Evolutionary conservation across 805 yeast genomes (phyloP), one percentile per base, ranked within the genome.

Genomic region (Candida piceae): DNA sequence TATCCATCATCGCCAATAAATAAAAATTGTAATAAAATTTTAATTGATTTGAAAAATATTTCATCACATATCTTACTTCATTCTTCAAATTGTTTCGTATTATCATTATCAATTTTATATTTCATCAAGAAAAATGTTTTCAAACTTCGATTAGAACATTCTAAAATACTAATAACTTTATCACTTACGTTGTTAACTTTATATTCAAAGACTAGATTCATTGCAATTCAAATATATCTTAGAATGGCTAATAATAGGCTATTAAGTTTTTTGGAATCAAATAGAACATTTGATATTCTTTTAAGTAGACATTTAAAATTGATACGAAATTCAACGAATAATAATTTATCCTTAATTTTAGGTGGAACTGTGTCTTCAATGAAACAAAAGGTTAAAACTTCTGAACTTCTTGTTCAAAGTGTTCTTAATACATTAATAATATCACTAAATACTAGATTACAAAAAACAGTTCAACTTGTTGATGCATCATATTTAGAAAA

Each of bases 31-130:
- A 28, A 39, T 15, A 32, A 32, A 24, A 33, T 44, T 8, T 16
- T 30, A 18, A 31, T 50, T 3, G 40, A 44, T 29, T 32, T 49
- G 27, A 29, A 27, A 17, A 29, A 35, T 3, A 24, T 50, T 3
- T 47, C 57, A 4, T 41, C 49, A n/a, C 47, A 46, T 23, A 25
- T 23, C 9, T 35, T 51, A 18, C 42, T 46, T 7, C 57, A 53
- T 39, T 50, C 58, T 1, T 28, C 35, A 15, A 40, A 31, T 9
- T 44, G 48, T 3, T 29, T 49, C 9, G 36, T 51, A 4, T 21
- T 54, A 18, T 44, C 49, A 4, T 31, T 40, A n/a, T 38, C 43
- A 8, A 21, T 56, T 12, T 32, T 53, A 6, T 25, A 34, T 12
- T 52, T 43, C 34, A 43, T 47, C 5, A 41, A 40, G 23, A 34